phyloP scores from a whole-genome alignment of 2,329 filamentous ascomycete species.

The Hymenoscyphus occultus region DNA sequence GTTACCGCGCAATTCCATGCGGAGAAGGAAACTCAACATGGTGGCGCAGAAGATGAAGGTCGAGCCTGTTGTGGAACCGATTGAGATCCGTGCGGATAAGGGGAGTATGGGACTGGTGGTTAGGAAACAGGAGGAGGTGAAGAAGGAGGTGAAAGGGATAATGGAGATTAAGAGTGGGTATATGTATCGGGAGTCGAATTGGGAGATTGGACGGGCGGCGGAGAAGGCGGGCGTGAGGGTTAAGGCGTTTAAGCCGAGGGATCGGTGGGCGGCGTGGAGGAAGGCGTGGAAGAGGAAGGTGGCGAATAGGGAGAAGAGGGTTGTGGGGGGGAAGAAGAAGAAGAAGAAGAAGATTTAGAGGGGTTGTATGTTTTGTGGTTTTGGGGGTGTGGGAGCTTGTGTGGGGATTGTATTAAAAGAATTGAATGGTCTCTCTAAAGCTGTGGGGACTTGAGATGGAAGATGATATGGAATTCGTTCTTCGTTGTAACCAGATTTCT shows the following conservation, averaged over 20 bases:
- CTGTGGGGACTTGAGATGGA: neutral
- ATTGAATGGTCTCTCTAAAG: neutral
- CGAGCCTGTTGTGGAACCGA: conserved; percentile 21
- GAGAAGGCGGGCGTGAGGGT: conserved; percentile 58
- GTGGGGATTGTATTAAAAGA: neutral
- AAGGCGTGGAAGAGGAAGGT: conserved; percentile 52
- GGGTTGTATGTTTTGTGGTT: neutral
- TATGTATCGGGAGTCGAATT: conserved; percentile 64
- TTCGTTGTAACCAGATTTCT: too few species aligned
- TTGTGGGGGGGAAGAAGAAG: conserved; percentile 43
- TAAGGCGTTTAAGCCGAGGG: conserved; percentile 54
- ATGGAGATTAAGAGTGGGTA: conserved; percentile 53
- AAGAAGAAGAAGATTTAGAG: conserved; percentile 15
- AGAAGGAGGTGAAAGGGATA: conserved; percentile 37
- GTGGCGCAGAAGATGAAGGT: conserved; percentile 49
- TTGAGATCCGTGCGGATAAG: conserved; percentile 15
- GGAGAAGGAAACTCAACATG: conserved; percentile 74
- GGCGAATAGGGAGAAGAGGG: conserved; percentile 51
- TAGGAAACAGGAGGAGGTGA: conserved; percentile 16
- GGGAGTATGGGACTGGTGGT: conserved; percentile 9
- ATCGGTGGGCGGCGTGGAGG: conserved; percentile 60
- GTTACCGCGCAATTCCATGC: conserved; percentile 68
- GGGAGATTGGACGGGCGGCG: conserved; percentile 62
- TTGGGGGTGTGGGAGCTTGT: neutral
- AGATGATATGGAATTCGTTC: neutral